Evolutionary conservation across 805 yeast genomes (phyloP).

Genomic region (Dipodascus geniculatus): DNA sequence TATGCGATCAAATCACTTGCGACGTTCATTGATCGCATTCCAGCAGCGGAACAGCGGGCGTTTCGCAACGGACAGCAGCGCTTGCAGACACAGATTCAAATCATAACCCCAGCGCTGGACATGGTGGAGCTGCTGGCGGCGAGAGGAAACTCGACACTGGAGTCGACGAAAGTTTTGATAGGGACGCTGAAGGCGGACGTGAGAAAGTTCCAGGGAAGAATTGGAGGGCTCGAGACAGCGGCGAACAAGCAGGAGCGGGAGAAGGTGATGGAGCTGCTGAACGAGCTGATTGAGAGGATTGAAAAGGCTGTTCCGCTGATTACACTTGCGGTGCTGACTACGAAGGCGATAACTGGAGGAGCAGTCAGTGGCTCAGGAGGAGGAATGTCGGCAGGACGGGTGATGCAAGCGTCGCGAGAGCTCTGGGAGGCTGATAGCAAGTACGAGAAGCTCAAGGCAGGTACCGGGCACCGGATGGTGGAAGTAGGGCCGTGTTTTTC

Average conservation of each 20-base stretch:
- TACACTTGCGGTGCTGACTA: conserved; percentile 51
- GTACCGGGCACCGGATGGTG: conserved; percentile 3
- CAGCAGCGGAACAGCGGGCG: conserved; percentile 38
- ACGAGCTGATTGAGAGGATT: conserved; percentile 42
- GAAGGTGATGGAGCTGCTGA: conserved; percentile 28
- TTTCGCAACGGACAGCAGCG: conserved; percentile 33
- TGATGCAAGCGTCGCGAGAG: conserved; percentile 48
- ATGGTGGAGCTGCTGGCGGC: conserved; percentile 41
- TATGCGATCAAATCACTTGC: conserved; percentile 59
- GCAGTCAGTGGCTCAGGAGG: conserved; percentile 40
- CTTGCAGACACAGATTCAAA: conserved; percentile 45
- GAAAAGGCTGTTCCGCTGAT: conserved; percentile 62
- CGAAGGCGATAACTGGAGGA: conserved; percentile 35
- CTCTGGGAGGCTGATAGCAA: conserved; percentile 30
- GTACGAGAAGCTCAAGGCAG: conserved; percentile 11
- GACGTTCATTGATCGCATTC: conserved; percentile 37
- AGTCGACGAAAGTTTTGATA: conserved; percentile 42
- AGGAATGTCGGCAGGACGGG: conserved; percentile 50
- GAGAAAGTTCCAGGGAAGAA: conserved; percentile 40
- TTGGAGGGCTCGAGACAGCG: conserved; percentile 29
- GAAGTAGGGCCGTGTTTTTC: conserved; percentile 52
- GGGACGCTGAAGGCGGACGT: conserved; percentile 45
- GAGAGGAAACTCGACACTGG: conserved; percentile 27
- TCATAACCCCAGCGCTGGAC: conserved; percentile 57
- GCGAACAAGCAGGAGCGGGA: conserved; percentile 18